These are phyloP conservation scores for Phaeomoniella chlamydospora DNA, from an alignment of 2,329 filamentous ascomycete genomes.

Conservation along the genomic window DNA sequence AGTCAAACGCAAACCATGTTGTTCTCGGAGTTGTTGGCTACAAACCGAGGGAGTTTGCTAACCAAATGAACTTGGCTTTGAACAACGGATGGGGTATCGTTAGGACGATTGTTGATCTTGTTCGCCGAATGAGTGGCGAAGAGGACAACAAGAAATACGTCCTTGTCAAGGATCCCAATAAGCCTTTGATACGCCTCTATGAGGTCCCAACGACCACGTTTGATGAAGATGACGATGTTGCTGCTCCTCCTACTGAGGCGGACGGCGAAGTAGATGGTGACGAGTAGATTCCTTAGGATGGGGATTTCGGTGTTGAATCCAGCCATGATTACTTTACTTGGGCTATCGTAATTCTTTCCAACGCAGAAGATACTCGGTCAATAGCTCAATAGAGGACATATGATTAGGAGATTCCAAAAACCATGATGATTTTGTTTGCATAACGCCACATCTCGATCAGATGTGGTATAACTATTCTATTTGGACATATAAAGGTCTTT, in stretches of 20 bases:
- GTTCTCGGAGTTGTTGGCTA: conserved; percentile 91
- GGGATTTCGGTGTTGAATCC: too few species aligned
- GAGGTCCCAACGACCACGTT: conserved; percentile 77
- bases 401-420: too few species aligned
- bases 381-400: too few species aligned
- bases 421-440: too few species aligned
- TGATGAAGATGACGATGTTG: conserved; percentile 67
- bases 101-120: conserved; percentile 87
- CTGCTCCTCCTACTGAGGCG: conserved; percentile 37
- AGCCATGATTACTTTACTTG: too few species aligned
- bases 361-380: too few species aligned
- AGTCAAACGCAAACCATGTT: conserved; percentile 84
- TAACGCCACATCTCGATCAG: too few species aligned
- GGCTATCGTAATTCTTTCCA: too few species aligned
- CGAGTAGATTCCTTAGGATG: conserved; percentile 20
- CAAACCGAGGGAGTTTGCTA: conserved; percentile 93
- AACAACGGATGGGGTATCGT: conserved; percentile 99
- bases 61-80: conserved; percentile 94
- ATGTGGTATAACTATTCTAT: too few species aligned
- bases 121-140: conserved; percentile 20
- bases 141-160: conserved; percentile 32
- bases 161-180: conserved; percentile 81
- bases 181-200: conserved; percentile 85
- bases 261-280: conserved; percentile 42
- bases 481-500: too few species aligned